These are phyloP conservation scores for Sporothrix euskadiensis DNA, from an alignment of 2,329 filamentous ascomycete genomes.

Conservation along the genomic window DNA sequence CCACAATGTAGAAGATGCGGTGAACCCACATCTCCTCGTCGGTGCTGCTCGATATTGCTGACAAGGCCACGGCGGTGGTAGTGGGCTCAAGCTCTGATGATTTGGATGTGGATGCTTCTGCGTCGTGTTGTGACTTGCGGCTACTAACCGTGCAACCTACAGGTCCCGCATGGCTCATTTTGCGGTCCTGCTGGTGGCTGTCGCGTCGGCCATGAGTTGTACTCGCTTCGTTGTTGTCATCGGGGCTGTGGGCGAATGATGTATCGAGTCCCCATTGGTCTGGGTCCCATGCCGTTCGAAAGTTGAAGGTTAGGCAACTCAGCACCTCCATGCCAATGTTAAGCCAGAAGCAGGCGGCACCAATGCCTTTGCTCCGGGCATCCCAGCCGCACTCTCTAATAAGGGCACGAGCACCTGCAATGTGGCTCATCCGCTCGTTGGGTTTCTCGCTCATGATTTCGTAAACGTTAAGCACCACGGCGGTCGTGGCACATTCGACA, in stretches of 20 bases:
- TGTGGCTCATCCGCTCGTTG: conserved; percentile 82
- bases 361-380: conserved; percentile 73
- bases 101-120: background rate
- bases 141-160: background rate
- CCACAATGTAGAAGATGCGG: conserved; percentile 83
- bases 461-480: conserved; percentile 87
- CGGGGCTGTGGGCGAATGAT: conserved; percentile 52
- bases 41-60: conserved; percentile 45
- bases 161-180: background rate
- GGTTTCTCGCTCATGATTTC: conserved; percentile 86
- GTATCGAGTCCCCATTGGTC: conserved; percentile 88
- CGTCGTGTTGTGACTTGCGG: background rate
- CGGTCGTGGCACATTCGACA: conserved; percentile 80
- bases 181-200: background rate
- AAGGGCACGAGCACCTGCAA: conserved; percentile 77
- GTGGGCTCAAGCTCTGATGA: background rate
- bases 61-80: background rate
- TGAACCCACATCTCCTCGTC: conserved; percentile 85
- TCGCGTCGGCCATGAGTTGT: background rate
- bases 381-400: conserved; percentile 92
- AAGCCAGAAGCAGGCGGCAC: conserved; percentile 89
- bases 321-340: conserved; percentile 91
- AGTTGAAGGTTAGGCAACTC: conserved; percentile 82
- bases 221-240: background rate
- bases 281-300: conserved; percentile 83